A percentile compares a stretch with the other conserved stretches of the same genome.
phyloP scores from a whole-genome alignment of 768 basidiomycete species.

The Auricularia sp. region DNA sequence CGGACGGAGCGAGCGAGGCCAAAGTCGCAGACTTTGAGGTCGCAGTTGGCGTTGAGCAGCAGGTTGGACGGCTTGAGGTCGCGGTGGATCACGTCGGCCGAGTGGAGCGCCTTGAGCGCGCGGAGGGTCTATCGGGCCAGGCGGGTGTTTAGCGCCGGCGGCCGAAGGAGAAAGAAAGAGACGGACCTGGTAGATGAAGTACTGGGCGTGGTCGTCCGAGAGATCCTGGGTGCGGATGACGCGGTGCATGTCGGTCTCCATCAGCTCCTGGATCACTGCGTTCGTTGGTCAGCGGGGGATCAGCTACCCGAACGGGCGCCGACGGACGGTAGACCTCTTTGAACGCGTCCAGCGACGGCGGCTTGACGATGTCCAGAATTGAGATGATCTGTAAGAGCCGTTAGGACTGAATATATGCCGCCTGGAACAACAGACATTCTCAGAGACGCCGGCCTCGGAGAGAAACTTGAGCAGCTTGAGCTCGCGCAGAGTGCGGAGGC shows the following conservation, averaged over 20 bases:
- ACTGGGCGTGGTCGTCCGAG: conserved; percentile 76
- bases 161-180: conserved; percentile 32
- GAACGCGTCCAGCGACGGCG: conserved; percentile 64
- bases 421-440: neutral
- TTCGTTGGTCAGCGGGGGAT: neutral
- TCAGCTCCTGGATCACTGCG: conserved; percentile 79
- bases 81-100: conserved; percentile 91
- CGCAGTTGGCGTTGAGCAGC: conserved; percentile 94
- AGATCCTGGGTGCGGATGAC: conserved; percentile 93
- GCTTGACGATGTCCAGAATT: conserved; percentile 39
- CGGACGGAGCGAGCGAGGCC: conserved; percentile 86
- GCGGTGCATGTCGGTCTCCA: conserved; percentile 96
- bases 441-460: conserved; percentile 2
- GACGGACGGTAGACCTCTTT: conserved; percentile 63
- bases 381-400: conserved; percentile 16
- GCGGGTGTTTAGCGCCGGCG: conserved; percentile 44
- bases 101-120: conserved; percentile 91
- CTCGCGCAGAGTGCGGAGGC: conserved; percentile 72
- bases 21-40: conserved; percentile 92
- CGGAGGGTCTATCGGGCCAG: conserved; percentile 71
- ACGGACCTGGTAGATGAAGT: conserved; percentile 26
- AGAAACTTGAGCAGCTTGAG: conserved; percentile 45
- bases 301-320: neutral
- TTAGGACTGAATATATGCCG: neutral
- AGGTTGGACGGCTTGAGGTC: conserved; percentile 97